Conservation (phyloP, 2,329 filamentous ascomycete genomes). For the Ophiocordyceps camponoti-saundersi region DNA sequence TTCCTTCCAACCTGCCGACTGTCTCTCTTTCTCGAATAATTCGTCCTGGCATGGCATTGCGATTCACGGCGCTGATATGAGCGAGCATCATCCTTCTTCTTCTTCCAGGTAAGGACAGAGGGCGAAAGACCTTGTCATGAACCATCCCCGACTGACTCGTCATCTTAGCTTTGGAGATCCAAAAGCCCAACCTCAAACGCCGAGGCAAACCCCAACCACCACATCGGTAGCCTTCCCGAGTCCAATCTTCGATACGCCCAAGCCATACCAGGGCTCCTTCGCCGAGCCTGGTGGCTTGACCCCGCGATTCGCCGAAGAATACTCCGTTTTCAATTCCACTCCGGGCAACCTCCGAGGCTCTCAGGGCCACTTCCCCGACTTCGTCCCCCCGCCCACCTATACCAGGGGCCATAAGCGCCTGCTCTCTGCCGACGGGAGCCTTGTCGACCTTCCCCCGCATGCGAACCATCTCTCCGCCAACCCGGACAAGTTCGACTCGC, state of each 20-base stretch:
- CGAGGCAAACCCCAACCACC: slow-evolving; percentile 40
- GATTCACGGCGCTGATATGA: slow-evolving; percentile 36
- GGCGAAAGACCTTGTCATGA: background rate
- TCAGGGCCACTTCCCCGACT: slow-evolving; percentile 27
- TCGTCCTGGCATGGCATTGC: slow-evolving; percentile 6
- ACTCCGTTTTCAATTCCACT: slow-evolving; percentile 48
- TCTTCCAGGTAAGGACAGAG: slow-evolving; percentile 29
- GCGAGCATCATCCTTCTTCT: slow-evolving; percentile 37
- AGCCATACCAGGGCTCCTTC: slow-evolving; percentile 26
- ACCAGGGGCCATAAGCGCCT: slow-evolving; percentile 27
- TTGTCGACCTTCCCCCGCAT: slow-evolving; percentile 40
- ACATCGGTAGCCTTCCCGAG: slow-evolving; percentile 34
- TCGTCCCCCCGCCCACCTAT: slow-evolving; percentile 17
- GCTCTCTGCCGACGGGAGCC: slow-evolving; percentile 31
- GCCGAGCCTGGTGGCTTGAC: slow-evolving; percentile 37
- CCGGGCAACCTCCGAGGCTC: slow-evolving; percentile 37
- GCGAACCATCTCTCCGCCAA: slow-evolving; percentile 41
- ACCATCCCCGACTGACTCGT: slow-evolving; percentile 16
- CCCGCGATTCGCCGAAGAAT: slow-evolving; percentile 46
- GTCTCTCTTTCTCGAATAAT: background rate
- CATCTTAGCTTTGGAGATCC: slow-evolving; percentile 41
- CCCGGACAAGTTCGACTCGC: slow-evolving; percentile 19
- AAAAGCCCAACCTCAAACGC: slow-evolving; percentile 43
- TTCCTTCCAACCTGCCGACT: too few species aligned
- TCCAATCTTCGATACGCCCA: slow-evolving; percentile 40